Base-by-base conservation (phyloP, 768 basidiomycete genomes). In the Calvatia gigantea region DNA sequence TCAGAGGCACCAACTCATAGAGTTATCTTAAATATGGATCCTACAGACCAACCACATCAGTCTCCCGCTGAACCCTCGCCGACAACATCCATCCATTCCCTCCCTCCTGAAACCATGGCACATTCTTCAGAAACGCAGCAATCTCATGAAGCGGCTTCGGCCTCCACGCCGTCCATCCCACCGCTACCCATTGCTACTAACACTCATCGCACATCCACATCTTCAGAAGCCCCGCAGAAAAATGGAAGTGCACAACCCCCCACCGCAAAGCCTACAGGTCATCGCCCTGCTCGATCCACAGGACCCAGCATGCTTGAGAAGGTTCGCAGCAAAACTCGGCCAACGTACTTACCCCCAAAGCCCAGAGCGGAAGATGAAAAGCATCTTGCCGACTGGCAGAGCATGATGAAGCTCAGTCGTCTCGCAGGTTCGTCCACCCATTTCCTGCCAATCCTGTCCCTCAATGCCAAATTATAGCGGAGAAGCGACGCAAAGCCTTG, bases 371-470 rank as follows among this genome's bases (percentile, higher is more conserved):
- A 96, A 69, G 93, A 95, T 64, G 69, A 76, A 45, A 94, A 87
- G 61, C 94, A 96, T 70, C 75, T 92, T 65, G 82, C 85, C 3
- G 88, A 89, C 65, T 94, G 93, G 88, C 82, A 91, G 64, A 70
- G 77, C 31, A 96, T 96, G 91, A 91, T 94, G 87, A 85, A 83
- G 60, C 83, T 76, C 42, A 92, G 89, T 71, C 84, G 87, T 50
- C 69, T 70, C 15, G 81, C 86, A 60, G 91, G 92, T 92, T 57
- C 66, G 79, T 70, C 8, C 48, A 21, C n/a, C 25, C n/a, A 21
- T 23, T 38, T 28, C 37, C 4, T 50, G 33, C 17, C 47, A 25
- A 31, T 41, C 52, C 25, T 28, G 28, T 25, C 21, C 33, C 57
- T 54, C 27, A 54, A 28, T 35, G 60, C 32, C 29, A 39, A 6